A percentile compares a stretch with the other conserved stretches of the same genome.
Conservation (phyloP, 805 yeast genomes). For the Barnettozyma sucrosica region DNA sequence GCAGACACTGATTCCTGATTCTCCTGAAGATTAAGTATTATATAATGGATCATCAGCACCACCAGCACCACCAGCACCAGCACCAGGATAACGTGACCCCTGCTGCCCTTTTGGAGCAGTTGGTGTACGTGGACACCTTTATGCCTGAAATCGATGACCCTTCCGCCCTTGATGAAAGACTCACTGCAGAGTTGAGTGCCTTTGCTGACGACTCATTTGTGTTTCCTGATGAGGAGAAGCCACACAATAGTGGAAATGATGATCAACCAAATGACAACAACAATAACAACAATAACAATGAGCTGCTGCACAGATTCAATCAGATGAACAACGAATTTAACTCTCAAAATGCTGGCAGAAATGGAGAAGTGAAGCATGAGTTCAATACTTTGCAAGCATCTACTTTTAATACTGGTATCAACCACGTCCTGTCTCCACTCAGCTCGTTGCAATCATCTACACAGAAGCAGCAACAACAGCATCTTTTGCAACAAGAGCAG, state of each 20-base stretch:
- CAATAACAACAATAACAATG: conserved; percentile 11
- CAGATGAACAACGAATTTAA: conserved; percentile 6
- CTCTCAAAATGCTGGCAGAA: not conserved
- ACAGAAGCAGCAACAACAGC: not conserved
- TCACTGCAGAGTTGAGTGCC: conserved; percentile 66
- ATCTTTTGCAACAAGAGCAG: conserved; percentile 1
- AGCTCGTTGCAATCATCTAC: conserved; percentile 7
- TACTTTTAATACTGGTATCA: conserved; percentile 8
- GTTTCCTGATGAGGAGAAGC: conserved; percentile 79
- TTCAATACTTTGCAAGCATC: conserved; percentile 12
- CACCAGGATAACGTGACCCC: conserved; percentile 29
- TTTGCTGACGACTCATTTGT: conserved; percentile 78
- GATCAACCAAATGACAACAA: conserved; percentile 14
- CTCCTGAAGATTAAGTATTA: not conserved
- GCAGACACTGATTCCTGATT: not conserved
- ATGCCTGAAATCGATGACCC: conserved; percentile 47
- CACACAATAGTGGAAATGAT: conserved; percentile 22
- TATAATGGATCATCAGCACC: not conserved
- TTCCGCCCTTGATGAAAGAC: conserved; percentile 42
- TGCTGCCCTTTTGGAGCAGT: conserved; percentile 56
- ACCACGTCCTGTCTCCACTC: conserved; percentile 12
- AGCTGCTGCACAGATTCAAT: conserved; percentile 12
- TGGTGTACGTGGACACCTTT: conserved; percentile 75
- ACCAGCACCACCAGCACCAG: not conserved
- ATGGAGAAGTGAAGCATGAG: conserved; percentile 7